phyloP scores from a whole-genome alignment of 441 rosid genomes.

The Brassica hybrid region DNA sequence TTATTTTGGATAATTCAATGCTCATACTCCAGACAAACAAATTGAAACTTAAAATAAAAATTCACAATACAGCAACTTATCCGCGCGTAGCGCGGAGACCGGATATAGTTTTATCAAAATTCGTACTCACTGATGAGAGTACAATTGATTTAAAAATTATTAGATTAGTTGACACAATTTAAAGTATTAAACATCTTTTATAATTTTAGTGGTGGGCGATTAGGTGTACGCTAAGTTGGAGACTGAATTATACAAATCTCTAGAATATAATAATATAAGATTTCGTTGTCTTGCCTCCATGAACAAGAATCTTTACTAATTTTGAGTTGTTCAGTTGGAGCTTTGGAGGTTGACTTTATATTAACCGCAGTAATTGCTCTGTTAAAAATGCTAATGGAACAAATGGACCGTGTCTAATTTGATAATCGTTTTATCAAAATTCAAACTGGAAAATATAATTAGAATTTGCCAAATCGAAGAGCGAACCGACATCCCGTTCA shows the following conservation, averaged over 20 bases:
- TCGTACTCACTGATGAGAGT: not conserved
- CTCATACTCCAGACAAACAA: too few species aligned
- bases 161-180: conserved; percentile 7
- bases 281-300: conserved; percentile 22
- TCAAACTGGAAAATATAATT: not conserved
- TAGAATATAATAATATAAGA: conserved; percentile 3
- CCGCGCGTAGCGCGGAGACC: too few species aligned
- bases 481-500: not conserved
- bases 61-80: too few species aligned
- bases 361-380: not conserved
- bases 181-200: conserved; percentile 14
- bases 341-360: conserved; percentile 22
- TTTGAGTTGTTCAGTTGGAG: not conserved
- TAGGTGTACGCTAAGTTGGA: conserved; percentile 27
- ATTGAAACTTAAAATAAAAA: too few species aligned
- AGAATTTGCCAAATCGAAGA: not conserved
- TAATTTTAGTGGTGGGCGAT: conserved; percentile 11
- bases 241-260: conserved; percentile 23
- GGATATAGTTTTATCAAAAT: too few species aligned
- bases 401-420: not conserved
- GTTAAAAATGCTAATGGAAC: not conserved
- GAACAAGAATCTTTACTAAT: conserved; percentile 29
- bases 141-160: not conserved
- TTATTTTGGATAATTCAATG: too few species aligned
- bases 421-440: not conserved